These are phyloP conservation scores for Triticum dicoccoides DNA, from an alignment of 176 grass and related monocot species.

Conservation along the genomic window DNA sequence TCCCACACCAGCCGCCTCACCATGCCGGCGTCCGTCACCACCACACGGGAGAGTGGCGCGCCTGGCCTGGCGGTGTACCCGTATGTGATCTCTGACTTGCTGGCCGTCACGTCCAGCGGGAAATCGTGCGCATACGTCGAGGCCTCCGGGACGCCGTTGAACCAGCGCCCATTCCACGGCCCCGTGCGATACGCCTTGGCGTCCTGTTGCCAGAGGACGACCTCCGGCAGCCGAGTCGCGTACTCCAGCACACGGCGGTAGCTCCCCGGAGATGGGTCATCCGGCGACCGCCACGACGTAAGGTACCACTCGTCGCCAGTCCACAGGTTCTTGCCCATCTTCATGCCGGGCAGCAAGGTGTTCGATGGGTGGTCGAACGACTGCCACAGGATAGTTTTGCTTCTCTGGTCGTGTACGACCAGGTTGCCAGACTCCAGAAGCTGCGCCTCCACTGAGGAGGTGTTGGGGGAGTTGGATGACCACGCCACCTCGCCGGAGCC, in stretches of 20 bases:
- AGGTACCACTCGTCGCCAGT: constrained; percentile 23
- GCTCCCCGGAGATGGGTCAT: constrained; percentile 23
- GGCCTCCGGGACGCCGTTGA: constrained; percentile 32
- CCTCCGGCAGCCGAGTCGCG: constrained; percentile 17
- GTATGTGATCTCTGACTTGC: constrained; percentile 11
- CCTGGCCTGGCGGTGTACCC: constrained; percentile 15
- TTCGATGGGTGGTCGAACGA: constrained; percentile 41
- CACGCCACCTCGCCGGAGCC: neutral
- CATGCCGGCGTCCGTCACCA: neutral
- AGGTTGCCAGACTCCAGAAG: constrained; percentile 31
- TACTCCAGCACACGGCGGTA: neutral
- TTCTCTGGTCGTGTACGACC: neutral
- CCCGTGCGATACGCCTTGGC: constrained; percentile 25
- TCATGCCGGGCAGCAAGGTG: constrained; percentile 40
- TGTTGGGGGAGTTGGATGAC: neutral
- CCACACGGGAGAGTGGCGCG: constrained; percentile 3
- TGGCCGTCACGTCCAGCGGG: neutral
- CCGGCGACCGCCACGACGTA: constrained; percentile 12
- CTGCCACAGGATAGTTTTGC: constrained; percentile 16
- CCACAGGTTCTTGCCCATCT: constrained; percentile 9
- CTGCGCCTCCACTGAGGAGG: neutral
- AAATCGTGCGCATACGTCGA: neutral
- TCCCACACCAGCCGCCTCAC: constrained; percentile 32
- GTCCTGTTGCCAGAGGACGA: constrained; percentile 1
- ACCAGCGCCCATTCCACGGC: constrained; percentile 15